Evolutionary conservation across 495 filamentous ascomycete genomes (phyloP).

Genomic region (Delitschia confertaspora): DNA sequence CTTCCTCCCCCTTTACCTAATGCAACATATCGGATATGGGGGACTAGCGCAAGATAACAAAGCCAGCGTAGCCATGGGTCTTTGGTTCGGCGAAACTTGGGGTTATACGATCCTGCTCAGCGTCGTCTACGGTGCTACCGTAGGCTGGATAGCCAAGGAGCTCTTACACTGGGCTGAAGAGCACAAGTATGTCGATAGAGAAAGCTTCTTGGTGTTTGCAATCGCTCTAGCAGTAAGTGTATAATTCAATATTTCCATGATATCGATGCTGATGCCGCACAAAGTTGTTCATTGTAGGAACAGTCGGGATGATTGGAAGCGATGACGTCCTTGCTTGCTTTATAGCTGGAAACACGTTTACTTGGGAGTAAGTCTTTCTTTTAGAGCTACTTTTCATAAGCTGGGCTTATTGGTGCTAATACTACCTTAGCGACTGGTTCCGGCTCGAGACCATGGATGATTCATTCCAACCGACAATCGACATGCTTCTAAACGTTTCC

Average conservation of each 20-base stretch:
- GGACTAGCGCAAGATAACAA: slow-evolving; percentile 51
- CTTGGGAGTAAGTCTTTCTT: slow-evolving; percentile 53
- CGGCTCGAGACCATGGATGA: slow-evolving; percentile 81
- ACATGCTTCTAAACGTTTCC: slow-evolving; percentile 75
- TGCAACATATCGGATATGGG: slow-evolving; percentile 60
- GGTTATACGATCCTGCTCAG: slow-evolving; percentile 74
- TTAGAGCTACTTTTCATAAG: not conserved
- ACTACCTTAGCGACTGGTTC: slow-evolving; percentile 63
- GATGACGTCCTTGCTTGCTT: slow-evolving; percentile 93
- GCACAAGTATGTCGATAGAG: slow-evolving; percentile 73
- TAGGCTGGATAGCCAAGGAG: slow-evolving; percentile 75
- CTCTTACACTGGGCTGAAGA: slow-evolving; percentile 77
- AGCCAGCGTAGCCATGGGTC: slow-evolving; percentile 55
- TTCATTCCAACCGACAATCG: slow-evolving; percentile 81
- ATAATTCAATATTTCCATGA: not conserved
- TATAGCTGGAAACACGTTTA: slow-evolving; percentile 85
- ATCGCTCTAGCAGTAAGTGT: slow-evolving; percentile 65
- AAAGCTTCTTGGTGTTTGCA: slow-evolving; percentile 84
- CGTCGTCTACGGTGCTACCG: slow-evolving; percentile 62
- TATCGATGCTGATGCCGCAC: not conserved
- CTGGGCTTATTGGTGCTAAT: not conserved
- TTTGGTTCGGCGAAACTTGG: slow-evolving; percentile 88
- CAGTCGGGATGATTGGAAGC: slow-evolving; percentile 80
- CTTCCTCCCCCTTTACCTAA: slow-evolving; percentile 73
- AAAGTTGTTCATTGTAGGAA: slow-evolving; percentile 69